Evolutionary conservation across 2,329 filamentous ascomycete genomes (phyloP), one percentile per base, ranked within the genome.

Genomic region (Lasiodiplodia hormozganensis): DNA sequence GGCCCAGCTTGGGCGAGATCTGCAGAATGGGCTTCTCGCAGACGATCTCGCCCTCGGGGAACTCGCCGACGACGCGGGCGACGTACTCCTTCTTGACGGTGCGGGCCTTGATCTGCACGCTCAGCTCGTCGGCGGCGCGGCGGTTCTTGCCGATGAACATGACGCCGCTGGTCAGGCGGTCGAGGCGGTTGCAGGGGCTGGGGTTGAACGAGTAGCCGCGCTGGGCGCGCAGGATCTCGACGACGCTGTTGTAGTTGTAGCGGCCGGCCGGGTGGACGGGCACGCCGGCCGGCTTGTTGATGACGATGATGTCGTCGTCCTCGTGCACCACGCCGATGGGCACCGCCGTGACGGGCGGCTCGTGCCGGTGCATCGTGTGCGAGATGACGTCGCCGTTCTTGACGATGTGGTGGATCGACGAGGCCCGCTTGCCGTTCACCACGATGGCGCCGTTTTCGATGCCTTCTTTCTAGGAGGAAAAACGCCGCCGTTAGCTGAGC

Each of bases 101-200:
- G 43, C 96, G 87, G 5, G 87, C 87, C 72, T 89, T 87, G 69
- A 99, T 92, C 79, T 97, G 92, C 52, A 85, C 82, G 67, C 90
- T 89, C 72, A 99, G 86, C 38, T 85, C 85, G 71, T 95, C 93
- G 0, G 96, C 95, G 0, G 92, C 92, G 74, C 89, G 88, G 47
- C 90, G 85, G 71, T 92, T 89, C 82, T 99, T 99, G 34, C 91
- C 96, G 73, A 99, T 90, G 79, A 99, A 99, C 95, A 99, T 98
- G 77, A 99, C 92, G 60, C 96, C 96, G 74, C 93, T 97, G 0
- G 96, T 99, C 74, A 99, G 83, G 65, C 96, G 86, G 78, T 99
- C 96, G 34, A 99, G 87, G n/a, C 96, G 86, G 76, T 99, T 97
- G 82, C 95, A 98, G 0, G 96, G 89, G 67, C 89, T 79, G 0